A percentile compares a stretch with the other conserved stretches of the same genome.
Conservation (phyloP, 1,139 yeast species). For the Yamadazyma dendronema region DNA sequence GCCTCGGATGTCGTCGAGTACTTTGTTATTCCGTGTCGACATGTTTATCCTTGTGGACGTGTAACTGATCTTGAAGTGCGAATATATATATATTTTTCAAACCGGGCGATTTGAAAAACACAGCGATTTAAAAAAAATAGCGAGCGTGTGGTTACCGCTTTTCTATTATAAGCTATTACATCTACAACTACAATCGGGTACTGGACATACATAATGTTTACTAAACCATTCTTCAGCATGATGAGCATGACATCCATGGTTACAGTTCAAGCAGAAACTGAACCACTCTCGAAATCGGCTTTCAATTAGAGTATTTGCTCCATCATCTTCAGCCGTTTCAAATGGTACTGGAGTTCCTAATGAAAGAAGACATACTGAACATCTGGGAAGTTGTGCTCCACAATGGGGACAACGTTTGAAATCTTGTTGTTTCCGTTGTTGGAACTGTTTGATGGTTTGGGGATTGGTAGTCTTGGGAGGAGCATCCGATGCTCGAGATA, state of each 20-base stretch:
- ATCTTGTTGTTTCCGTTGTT: constrained; percentile 15
- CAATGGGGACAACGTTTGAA: constrained; percentile 73
- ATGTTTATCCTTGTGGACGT: neutral
- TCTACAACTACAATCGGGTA: constrained; percentile 85
- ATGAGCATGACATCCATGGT: constrained; percentile 91
- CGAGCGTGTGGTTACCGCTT: neutral
- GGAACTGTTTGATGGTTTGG: constrained; percentile 36
- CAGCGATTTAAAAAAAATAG: no score
- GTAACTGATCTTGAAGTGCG: neutral
- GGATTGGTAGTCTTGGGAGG: constrained; percentile 22
- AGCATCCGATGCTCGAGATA: no score
- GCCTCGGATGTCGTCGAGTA: constrained; percentile 62
- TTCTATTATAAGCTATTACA: constrained; percentile 54
- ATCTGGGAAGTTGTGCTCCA: constrained; percentile 85
- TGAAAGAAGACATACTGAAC: constrained; percentile 83
- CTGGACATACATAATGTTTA: constrained; percentile 86
- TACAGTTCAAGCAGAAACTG: constrained; percentile 85
- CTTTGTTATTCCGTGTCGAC: constrained; percentile 14
- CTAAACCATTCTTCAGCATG: constrained; percentile 97
- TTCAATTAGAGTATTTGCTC: constrained; percentile 23
- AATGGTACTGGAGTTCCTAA: constrained; percentile 69
- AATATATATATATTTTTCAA: no score
- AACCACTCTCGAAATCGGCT: constrained; percentile 68
- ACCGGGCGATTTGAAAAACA: no score
- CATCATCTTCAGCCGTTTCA: constrained; percentile 21